These are phyloP conservation scores for Ceratocystis alfenasii DNA, from an alignment of 2,329 filamentous ascomycete species.

Conservation along the genomic window DNA sequence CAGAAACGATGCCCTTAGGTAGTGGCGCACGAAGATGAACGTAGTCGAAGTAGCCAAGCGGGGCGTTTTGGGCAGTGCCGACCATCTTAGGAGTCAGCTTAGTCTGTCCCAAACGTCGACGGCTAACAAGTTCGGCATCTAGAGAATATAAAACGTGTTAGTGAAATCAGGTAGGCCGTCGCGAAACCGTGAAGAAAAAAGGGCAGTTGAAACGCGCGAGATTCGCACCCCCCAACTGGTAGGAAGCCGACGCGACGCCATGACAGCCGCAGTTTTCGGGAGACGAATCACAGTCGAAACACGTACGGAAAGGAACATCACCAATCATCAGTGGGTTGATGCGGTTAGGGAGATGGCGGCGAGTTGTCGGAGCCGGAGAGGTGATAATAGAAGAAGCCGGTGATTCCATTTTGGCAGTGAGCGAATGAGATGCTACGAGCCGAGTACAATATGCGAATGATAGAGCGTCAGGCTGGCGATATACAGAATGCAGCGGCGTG, in stretches of 20 bases:
- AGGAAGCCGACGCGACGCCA: not conserved
- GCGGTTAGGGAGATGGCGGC: constrained; percentile 41
- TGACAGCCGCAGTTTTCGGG: not conserved
- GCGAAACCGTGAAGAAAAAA: not conserved
- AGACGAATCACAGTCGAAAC: not conserved
- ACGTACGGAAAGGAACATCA: constrained; percentile 38
- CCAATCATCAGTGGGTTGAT: constrained; percentile 52
- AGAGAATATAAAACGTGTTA: constrained; percentile 19
- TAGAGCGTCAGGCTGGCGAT: no score
- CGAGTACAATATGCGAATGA: no score
- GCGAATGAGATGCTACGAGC: no score
- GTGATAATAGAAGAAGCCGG: constrained; percentile 17
- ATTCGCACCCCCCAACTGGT: not conserved
- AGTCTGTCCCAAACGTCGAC: constrained; percentile 84
- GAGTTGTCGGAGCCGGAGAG: constrained; percentile 26
- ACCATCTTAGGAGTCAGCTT: constrained; percentile 74
- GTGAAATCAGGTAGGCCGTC: not conserved
- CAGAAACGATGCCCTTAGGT: constrained; percentile 80
- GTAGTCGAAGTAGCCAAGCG: constrained; percentile 83
- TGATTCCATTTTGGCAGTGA: constrained; percentile 14
- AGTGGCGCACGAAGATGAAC: constrained; percentile 86
- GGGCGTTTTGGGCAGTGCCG: constrained; percentile 59
- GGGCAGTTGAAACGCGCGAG: not conserved
- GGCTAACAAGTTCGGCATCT: constrained; percentile 66
- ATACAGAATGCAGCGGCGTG: no score